These are phyloP conservation scores for Xylaria venustula DNA, from an alignment of 495 filamentous ascomycete genomes.

Conservation along the genomic window DNA sequence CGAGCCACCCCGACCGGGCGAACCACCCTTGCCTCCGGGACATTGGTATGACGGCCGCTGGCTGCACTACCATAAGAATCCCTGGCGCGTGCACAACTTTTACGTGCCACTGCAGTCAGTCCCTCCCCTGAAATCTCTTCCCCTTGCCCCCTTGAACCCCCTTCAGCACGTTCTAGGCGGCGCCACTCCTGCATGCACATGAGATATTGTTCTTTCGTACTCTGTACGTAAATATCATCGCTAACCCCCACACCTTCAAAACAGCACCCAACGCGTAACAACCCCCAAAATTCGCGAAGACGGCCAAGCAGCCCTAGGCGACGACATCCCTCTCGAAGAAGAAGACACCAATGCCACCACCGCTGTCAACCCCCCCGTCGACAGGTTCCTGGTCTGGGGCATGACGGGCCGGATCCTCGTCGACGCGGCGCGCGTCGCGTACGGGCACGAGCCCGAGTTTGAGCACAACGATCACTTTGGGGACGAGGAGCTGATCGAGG, in stretches of 20 bases:
- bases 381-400: slow-evolving; percentile 78
- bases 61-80: slow-evolving; percentile 59
- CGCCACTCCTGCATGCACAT: too few species aligned
- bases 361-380: too few species aligned
- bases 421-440: slow-evolving; percentile 81
- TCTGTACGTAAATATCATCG: too few species aligned
- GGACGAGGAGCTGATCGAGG: slow-evolving; percentile 72
- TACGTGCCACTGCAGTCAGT: slow-evolving; percentile 74
- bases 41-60: slow-evolving; percentile 71
- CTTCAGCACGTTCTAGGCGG: too few species aligned
- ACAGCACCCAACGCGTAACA: slow-evolving; percentile 57
- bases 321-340: slow-evolving; percentile 27
- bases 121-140: too few species aligned
- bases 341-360: too few species aligned
- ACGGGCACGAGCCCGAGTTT: slow-evolving; percentile 77
- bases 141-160: too few species aligned
- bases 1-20: slow-evolving; percentile 30
- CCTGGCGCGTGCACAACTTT: slow-evolving; percentile 86
- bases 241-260: too few species aligned
- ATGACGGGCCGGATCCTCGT: slow-evolving; percentile 90
- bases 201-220: too few species aligned
- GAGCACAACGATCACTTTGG: slow-evolving; percentile 76
- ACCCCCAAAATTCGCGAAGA: slow-evolving; percentile 45
- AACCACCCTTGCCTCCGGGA: slow-evolving; percentile 46
- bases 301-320: slow-evolving; percentile 29